Conservation (phyloP, 1,139 yeast species). For the Blastobotrys illinoisensis region DNA sequence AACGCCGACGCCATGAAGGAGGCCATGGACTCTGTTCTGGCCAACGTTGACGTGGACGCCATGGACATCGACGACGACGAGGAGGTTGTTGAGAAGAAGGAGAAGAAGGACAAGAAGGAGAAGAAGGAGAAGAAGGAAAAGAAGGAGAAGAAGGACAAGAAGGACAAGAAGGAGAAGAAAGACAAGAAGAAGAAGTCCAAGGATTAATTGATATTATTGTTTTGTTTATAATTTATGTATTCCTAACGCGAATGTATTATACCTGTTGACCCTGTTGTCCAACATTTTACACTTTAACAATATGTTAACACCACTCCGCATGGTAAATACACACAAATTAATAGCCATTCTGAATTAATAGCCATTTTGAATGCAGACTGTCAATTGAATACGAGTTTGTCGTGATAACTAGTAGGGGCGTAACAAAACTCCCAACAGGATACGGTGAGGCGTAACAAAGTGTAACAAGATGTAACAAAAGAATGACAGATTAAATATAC, state of each 20-base stretch:
- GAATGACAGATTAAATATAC: too few relatives aligned
- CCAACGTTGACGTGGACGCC: conserved; percentile 45
- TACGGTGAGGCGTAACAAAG: too few relatives aligned
- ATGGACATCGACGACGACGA: conserved; percentile 47
- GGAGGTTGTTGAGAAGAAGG: conserved; percentile 27
- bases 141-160: conserved; percentile 39
- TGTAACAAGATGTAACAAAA: too few relatives aligned
- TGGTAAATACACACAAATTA: too few relatives aligned
- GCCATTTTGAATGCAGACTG: too few relatives aligned
- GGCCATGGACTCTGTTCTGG: conserved; percentile 65
- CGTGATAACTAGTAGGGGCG: too few relatives aligned
- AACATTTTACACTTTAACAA: too few relatives aligned
- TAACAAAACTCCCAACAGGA: too few relatives aligned
- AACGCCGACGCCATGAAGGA: conserved; percentile 89
- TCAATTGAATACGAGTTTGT: too few relatives aligned
- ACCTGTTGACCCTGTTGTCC: neutral
- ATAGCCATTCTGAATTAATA: too few relatives aligned
- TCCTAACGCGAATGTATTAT: neutral
- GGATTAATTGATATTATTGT: conserved; percentile 6
- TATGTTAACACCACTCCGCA: too few relatives aligned
- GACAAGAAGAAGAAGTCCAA: conserved; percentile 31
- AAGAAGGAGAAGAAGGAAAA: conserved; percentile 37
- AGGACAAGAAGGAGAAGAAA: conserved; percentile 29
- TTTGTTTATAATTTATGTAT: neutral
- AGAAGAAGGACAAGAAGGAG: conserved; percentile 29